Base-by-base conservation (phyloP, 1,284 basidiomycete genomes). In the Cutaneotrichosporon sp. region DNA sequence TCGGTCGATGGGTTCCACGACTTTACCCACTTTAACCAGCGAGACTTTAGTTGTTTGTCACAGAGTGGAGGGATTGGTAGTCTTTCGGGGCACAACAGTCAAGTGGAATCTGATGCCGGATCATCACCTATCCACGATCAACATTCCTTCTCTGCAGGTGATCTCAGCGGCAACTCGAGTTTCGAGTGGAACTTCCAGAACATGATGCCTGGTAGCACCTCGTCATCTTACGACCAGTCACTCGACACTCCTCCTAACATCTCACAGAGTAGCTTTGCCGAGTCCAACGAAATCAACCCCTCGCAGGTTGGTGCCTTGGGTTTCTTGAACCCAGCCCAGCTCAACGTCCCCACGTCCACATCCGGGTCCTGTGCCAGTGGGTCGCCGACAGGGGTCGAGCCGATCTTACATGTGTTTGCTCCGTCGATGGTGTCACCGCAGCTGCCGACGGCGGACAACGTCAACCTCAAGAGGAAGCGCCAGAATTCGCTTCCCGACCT, bases 1-100 rank as follows among this genome's bases (percentile, higher is more conserved):
- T 52, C 49, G 21, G 60, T 68, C 51, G 66, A 68, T 32, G 66
- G 65, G 57, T 65, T 68, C 40, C 61, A 65, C 58, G 65, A 68
- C 60, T 65, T 62, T 51, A 64, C 62, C 21, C 49, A 47, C n/a
- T 56, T 36, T 36, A 53, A 64, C 53, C 52, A 49, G 32, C 63
- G 59, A 0, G 63, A 58, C 42, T 46, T 46, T 7, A 46, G 6
- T 18, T 46, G 42, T 46, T 46, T 46, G 42, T 46, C 51, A n/a
- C 63, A 59, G 16, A 52, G 21, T 18, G 55, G 55, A 42, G 40
- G 56, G 51, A 30, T 32, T 40, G 38, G 52, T 14, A 40, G 59
- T 57, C 56, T 63, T 57, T 31, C 30, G 40, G 40, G 47, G 30
- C 52, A 56, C 22, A 56, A 61, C 40, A 58, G 42, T 22, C 56